A percentile compares a stretch with the other conserved stretches of the same genome.
These are phyloP conservation scores for Athelia sp. DNA, from an alignment of 1,284 basidiomycete species.

Conservation along the genomic window DNA sequence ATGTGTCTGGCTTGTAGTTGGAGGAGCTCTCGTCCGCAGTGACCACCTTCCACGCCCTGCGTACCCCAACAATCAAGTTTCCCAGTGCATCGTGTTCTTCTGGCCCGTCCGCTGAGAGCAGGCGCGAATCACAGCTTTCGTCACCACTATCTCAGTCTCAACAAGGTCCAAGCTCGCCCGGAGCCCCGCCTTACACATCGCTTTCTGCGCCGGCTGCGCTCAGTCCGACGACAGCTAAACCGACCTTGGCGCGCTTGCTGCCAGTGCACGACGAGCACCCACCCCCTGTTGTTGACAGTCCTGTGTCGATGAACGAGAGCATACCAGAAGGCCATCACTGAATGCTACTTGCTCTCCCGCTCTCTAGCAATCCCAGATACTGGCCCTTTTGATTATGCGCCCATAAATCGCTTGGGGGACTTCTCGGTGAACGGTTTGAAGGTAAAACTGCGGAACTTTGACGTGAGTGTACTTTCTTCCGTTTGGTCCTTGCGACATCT, in stretches of 20 bases:
- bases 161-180: background rate
- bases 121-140: background rate
- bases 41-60: slow-evolving; percentile 54
- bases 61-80: slow-evolving; percentile 47
- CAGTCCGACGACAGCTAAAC: background rate
- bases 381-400: too few species aligned
- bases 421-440: too few species aligned
- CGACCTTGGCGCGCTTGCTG: background rate
- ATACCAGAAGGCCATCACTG: too few species aligned
- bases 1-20: slow-evolving; percentile 31
- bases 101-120: background rate
- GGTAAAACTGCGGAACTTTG: too few species aligned
- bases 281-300: background rate
- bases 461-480: too few species aligned
- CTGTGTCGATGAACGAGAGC: background rate
- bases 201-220: background rate
- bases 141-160: background rate
- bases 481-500: too few species aligned
- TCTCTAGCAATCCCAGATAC: too few species aligned
- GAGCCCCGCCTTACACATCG: background rate
- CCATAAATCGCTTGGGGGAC: too few species aligned
- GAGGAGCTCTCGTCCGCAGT: slow-evolving; percentile 54
- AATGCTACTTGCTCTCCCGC: too few species aligned
- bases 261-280: background rate
- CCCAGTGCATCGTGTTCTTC: background rate